Base-by-base conservation (phyloP, 371 early-diverging fungal genomes). In the Mucor piriformis region DNA sequence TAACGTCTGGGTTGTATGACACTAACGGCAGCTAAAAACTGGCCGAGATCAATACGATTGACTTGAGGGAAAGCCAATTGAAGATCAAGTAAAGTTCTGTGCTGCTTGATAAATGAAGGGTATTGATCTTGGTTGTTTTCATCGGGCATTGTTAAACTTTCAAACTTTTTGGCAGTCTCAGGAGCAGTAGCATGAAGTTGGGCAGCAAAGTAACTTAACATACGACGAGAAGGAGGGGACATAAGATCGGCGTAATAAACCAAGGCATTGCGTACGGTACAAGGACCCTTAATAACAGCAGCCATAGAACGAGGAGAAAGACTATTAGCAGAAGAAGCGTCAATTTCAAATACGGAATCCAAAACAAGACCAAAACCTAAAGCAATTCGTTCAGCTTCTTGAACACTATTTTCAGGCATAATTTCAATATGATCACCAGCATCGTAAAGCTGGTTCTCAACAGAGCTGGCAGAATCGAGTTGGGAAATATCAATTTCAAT, bases 361-460 rank as follows among this genome's bases (percentile, higher is more conserved):
- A 83, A 65, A 6, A 81, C 75, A 66, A 79, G 68, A 13, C 80
- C 77, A 47, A 82, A 72, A 16, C 59, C 67, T 38, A 78, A 56
- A 13, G 81, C 82, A 62, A 81, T 65, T 6, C 73, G 60, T 33
- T 82, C 76, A 0, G 82, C 82, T 10, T 66, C 21, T 8, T 58
- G 46, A 0, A 53, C 32, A 49, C 65, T 67, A 38, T 84, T 82
- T 33, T 74, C 70, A 8, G 85, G 83, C 62, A 73, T 72, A 1
- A 85, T 66, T 62, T 83, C 85, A 12, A 85, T 61, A 57, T 85
- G 85, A 50, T 85, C 85, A 56, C 83, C 85, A 8, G 85, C 74
- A 23, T 70, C 46, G 32, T 81, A 85, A 10, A 62, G 42, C 7
- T 57, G 32, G 13, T 56, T 50, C 3, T 64, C 66, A 21, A 56